Conservation (phyloP, 306 rosid genomes). For the Pyrus pyrifolia region DNA sequence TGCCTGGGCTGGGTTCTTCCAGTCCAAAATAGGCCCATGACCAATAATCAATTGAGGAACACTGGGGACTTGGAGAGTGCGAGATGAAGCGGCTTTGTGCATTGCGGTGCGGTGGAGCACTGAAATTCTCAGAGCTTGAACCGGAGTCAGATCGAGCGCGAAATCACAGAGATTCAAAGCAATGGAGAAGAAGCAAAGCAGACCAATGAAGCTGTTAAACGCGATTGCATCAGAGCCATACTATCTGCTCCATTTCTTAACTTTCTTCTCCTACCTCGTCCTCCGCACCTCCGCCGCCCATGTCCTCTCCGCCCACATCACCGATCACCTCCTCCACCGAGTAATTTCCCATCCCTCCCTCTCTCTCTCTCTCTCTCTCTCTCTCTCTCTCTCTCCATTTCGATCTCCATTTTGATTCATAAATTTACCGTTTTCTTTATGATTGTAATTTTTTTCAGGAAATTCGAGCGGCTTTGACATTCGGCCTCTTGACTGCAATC, state of each 20-base stretch:
- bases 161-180: not conserved
- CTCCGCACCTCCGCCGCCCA: slow-evolving; percentile 52
- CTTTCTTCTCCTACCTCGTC: slow-evolving; percentile 72
- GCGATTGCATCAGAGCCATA: slow-evolving; percentile 68
- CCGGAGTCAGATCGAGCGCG: slow-evolving; percentile 1
- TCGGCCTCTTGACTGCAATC: slow-evolving; percentile 43
- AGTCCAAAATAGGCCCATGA: not conserved
- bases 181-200: slow-evolving; percentile 29
- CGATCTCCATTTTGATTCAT: not conserved
- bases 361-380: not conserved
- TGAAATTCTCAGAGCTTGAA: not conserved
- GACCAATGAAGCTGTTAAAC: slow-evolving; percentile 44
- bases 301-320: slow-evolving; percentile 35
- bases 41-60: not conserved
- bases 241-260: slow-evolving; percentile 59
- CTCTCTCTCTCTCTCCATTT: not conserved
- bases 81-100: not conserved
- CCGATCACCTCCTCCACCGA: slow-evolving; percentile 47
- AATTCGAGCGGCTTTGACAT: slow-evolving; percentile 56
- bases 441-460: slow-evolving; percentile 29
- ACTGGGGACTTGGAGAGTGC: too few relatives aligned
- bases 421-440: not conserved
- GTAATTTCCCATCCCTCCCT: slow-evolving; percentile 28
- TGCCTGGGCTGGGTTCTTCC: not conserved
- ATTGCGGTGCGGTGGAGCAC: not conserved